Evolutionary conservation across 805 yeast genomes (phyloP), one percentile per base, ranked within the genome.

Genomic region (Starmerella geochares): DNA sequence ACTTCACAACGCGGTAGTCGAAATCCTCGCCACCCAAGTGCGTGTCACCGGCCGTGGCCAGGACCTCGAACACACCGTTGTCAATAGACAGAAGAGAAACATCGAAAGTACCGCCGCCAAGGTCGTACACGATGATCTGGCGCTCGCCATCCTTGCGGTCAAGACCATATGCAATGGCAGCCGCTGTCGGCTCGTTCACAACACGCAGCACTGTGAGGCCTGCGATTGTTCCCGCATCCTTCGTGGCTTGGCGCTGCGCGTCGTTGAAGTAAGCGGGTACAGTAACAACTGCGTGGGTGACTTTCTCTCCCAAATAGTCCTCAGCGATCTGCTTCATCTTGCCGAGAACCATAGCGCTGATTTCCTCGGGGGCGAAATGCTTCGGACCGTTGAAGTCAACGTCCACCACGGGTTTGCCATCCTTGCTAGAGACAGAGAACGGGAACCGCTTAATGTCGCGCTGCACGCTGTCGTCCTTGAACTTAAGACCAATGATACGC

Each of bases 91-190:
- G 76, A 48, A 86, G 72, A 3, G 95, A 86, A 21, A 86, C 95
- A 79, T 86, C 95, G 59, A 86, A 87, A 58, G 96, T 87, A 76
- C 96, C 96, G 71, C 96, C 96, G 77, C 96, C 96, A 62, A 87
- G 77, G 71, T 87, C 96, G 68, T 85, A 87, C 50, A 87, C 94
- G 64, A 87, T 79, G 59, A 87, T 86, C 70, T 87, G 88, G 63
- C 83, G 84, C 71, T 87, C 96, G 57, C 78, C 83, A 33, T 80
- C 81, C 54, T 79, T 75, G 66, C 67, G 75, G 68, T 86, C 94
- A 60, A 88, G 75, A 66, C 96, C 96, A 71, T 87, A 87, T 57
- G 96, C 96, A 70, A 87, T 86, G 49, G 96, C 96, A 59, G 96
- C 96, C 42, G 96, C 96, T 53, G 96, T 87, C 62, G 95, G 95